Evolutionary conservation across 2,329 filamentous ascomycete species (phyloP).

Genomic region (Bipolaris bicolor): DNA sequence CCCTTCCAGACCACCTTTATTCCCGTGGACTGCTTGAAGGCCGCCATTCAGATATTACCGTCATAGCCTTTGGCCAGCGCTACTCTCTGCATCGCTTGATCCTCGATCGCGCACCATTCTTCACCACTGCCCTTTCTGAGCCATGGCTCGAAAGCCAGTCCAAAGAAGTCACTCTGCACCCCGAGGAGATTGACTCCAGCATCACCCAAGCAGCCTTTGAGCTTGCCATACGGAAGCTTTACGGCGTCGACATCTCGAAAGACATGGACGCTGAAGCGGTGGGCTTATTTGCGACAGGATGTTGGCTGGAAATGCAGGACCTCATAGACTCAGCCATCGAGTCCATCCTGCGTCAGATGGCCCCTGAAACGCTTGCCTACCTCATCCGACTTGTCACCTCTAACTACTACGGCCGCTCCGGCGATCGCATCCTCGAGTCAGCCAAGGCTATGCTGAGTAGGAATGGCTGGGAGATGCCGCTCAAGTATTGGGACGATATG

Average conservation of each 20-base stretch:
- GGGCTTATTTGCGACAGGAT: slow-evolving; percentile 62
- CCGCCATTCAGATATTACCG: slow-evolving; percentile 60
- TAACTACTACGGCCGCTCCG: slow-evolving; percentile 63
- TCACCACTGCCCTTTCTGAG: slow-evolving; percentile 60
- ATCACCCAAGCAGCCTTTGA: slow-evolving; percentile 62
- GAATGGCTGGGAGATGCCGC: slow-evolving; percentile 63
- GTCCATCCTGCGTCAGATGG: slow-evolving; percentile 62
- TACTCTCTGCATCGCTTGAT: slow-evolving; percentile 62
- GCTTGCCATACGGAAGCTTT: slow-evolving; percentile 60
- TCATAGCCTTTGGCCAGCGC: slow-evolving; percentile 59
- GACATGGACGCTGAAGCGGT: slow-evolving; percentile 61
- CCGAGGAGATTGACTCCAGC: slow-evolving; percentile 60
- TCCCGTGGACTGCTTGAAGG: slow-evolving; percentile 59
- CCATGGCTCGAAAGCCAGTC: slow-evolving; percentile 62
- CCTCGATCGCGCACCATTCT: slow-evolving; percentile 63
- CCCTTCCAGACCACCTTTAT: slow-evolving; percentile 60
- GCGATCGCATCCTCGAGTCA: slow-evolving; percentile 61
- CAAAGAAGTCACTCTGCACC: slow-evolving; percentile 59
- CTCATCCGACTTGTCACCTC: slow-evolving; percentile 61
- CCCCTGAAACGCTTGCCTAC: slow-evolving; percentile 54
- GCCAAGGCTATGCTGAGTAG: slow-evolving; percentile 65
- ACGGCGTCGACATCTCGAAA: slow-evolving; percentile 56
- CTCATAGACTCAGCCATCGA: slow-evolving; percentile 61
- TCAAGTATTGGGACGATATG: slow-evolving; percentile 62
- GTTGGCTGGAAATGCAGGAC: slow-evolving; percentile 65